Evolutionary conservation across 441 rosid species (phyloP), one percentile per base, ranked within the genome.

Genomic region (Raphanus hybrid): DNA sequence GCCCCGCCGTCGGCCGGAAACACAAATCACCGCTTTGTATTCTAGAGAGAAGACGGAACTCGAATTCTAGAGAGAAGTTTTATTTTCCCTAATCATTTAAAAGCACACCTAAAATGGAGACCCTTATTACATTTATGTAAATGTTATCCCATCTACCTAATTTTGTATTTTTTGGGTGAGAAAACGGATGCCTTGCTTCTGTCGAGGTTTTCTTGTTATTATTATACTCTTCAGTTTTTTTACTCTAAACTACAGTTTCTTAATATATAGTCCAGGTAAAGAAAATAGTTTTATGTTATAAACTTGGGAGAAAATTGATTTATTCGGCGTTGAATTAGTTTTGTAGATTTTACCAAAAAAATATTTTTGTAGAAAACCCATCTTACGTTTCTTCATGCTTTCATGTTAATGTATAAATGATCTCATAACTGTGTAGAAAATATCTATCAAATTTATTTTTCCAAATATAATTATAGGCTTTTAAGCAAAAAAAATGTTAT

Each of bases 111-210:
- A 59, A 23, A 26, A 23, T 59, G 35, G 35, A 5, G 29, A 18
- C 52, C 29, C 5, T 62, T 27, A 7, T n/a, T 39, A 60, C 8
- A 23, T 27, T 29, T 6, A 62, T 35, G 48, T 63, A 63, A 27
- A 15, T 14, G 34, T 70, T 41, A 43, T 41, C 54, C 23, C 50
- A 55, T 35, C 64, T 20, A 77, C 76, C 76, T 65, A 65, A 65
- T 45, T 57, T 15, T 57, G 62, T 64, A 71, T 57, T 34, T 34
- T 57, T 67, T 71, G 62, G 80, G 48, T 77, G 72, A 65, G 80
- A 71, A 77, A 77, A 39, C 29, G 29, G 71, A 32, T 48, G 64
- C 65, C 39, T 64, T 26, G 2, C 37, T 23, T 32, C 29, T 34
- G 12, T 12, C 60, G 15, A 70, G 27, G 8, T 64, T 60, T 70